phyloP scores from a whole-genome alignment of 192 early-diverging fungal genomes.

The Rhizophlyctis rosea region DNA sequence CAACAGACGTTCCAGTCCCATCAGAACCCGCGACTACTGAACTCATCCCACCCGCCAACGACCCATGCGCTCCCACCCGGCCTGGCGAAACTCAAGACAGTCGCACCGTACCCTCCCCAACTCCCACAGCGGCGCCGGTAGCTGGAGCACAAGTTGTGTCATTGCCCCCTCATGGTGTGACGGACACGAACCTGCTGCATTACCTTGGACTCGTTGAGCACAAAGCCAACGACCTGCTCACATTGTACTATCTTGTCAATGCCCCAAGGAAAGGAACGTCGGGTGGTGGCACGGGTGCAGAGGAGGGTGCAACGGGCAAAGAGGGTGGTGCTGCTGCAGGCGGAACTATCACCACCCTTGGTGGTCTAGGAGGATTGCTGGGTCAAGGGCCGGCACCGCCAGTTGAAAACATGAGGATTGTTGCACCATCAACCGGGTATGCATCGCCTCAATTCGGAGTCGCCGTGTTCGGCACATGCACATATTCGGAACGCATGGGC shows the following conservation, averaged over 20 bases:
- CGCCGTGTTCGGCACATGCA: too few species aligned
- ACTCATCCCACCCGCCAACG: neutral
- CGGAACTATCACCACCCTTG: too few species aligned
- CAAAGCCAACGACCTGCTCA: conserved; percentile 54
- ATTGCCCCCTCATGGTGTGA: conserved; percentile 34
- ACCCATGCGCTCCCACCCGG: conserved; percentile 1
- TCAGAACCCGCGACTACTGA: neutral
- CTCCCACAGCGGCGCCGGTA: conserved; percentile 2
- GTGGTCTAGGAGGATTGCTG: conserved; percentile 43
- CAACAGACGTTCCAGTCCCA: too few species aligned
- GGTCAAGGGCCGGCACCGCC: conserved; percentile 51
- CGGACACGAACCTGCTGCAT: conserved; percentile 46
- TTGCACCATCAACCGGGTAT: conserved; percentile 52
- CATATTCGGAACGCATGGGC: too few species aligned
- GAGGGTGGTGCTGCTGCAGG: conserved; percentile 14
- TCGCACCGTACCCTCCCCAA: neutral
- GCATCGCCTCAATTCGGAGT: neutral
- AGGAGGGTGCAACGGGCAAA: conserved; percentile 14
- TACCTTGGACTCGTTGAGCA: conserved; percentile 50
- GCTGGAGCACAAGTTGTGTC: conserved; percentile 1
- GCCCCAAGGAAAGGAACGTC: conserved; percentile 42
- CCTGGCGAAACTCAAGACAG: neutral
- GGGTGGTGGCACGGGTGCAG: conserved; percentile 22
- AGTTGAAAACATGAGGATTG: conserved; percentile 42
- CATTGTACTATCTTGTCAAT: conserved; percentile 48